Evolutionary conservation across 179 eudicot genomes (phyloP).

Genomic region (Silene coronaria): DNA sequence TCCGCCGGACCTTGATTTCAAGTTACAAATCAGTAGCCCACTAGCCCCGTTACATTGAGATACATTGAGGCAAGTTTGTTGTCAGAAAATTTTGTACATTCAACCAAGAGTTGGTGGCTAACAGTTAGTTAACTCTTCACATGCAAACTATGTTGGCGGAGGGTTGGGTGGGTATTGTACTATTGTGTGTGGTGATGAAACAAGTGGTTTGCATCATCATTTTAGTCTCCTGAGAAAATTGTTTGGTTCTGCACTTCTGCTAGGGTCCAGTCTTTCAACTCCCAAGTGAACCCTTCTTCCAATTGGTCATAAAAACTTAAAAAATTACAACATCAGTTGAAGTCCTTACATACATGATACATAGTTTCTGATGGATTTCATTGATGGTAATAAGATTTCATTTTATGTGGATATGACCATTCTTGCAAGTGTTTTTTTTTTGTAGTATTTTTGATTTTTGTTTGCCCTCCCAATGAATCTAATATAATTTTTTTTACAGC

Average conservation of each 20-base stretch:
- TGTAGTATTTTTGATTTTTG: background rate
- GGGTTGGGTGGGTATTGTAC: background rate
- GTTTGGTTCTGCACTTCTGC: background rate
- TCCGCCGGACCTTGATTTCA: background rate
- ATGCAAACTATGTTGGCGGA: background rate
- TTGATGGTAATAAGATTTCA: background rate
- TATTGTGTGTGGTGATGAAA: background rate
- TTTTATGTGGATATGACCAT: background rate
- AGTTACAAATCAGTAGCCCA: background rate
- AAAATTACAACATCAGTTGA: background rate
- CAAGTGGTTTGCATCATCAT: background rate
- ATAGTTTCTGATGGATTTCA: background rate
- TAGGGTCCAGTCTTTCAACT: background rate
- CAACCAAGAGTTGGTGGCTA: background rate
- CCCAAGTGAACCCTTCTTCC: background rate
- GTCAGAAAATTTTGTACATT: background rate
- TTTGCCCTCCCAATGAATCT: constrained; percentile 7
- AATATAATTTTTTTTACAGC: constrained; percentile 44
- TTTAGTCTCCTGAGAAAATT: background rate
- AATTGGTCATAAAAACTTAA: background rate
- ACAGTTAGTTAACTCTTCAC: background rate
- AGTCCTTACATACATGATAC: constrained; percentile 2
- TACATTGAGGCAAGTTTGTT: too few relatives aligned
- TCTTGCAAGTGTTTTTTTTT: background rate
- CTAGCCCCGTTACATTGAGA: too few relatives aligned